Percentiles rank a stretch among this genome's conserved stretches.
Conservation (phyloP, 805 yeast genomes). For the Yueomyces sp. region DNA sequence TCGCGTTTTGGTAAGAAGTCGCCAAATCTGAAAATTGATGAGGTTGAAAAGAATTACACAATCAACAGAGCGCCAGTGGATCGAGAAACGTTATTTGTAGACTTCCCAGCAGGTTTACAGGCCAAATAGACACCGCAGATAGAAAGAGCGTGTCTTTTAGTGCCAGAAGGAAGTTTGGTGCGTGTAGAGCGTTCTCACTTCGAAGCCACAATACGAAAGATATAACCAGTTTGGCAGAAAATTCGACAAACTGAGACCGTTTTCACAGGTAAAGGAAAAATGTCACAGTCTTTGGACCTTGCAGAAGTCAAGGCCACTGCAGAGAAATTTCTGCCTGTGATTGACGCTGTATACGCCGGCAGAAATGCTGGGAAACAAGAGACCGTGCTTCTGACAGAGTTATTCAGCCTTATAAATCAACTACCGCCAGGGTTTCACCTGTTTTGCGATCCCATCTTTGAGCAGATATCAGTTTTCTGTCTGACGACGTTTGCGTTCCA, state of each 20-base stretch:
- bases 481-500: constrained; percentile 48
- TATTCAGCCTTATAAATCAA: constrained; percentile 25
- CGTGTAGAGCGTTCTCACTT: background rate
- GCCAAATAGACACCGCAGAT: too few species aligned
- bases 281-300: background rate
- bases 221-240: too few species aligned
- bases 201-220: background rate
- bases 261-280: too few species aligned
- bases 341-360: constrained; percentile 19
- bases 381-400: constrained; percentile 25
- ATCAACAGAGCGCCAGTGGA: too few species aligned
- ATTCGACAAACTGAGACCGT: too few species aligned
- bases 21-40: too few species aligned
- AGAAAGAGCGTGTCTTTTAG: too few species aligned
- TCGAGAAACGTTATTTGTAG: too few species aligned
- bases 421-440: constrained; percentile 29
- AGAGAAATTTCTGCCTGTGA: constrained; percentile 9
- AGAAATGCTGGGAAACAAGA: constrained; percentile 15
- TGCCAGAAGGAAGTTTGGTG: background rate
- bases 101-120: too few species aligned
- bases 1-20: too few species aligned
- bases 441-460: constrained; percentile 41
- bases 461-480: constrained; percentile 38
- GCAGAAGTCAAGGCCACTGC: constrained; percentile 7
- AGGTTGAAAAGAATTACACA: too few species aligned